phyloP scores from a whole-genome alignment of 2,329 filamentous ascomycete genomes.

The Aaosphaeria pasadenensis region DNA sequence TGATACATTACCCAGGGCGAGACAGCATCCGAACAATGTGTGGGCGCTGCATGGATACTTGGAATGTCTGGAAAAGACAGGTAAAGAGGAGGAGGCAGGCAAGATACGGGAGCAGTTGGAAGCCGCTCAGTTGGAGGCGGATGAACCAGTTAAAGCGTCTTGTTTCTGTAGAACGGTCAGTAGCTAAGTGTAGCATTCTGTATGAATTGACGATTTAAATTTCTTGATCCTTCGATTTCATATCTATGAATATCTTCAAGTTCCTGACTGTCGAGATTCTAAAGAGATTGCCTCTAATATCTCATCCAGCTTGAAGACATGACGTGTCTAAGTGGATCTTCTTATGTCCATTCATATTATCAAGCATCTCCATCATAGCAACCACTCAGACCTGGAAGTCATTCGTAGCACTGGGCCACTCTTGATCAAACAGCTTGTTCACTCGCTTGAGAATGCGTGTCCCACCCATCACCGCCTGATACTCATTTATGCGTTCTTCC shows the following conservation, averaged over 20 bases:
- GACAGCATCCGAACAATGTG: constrained; percentile 69
- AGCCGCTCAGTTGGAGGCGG: constrained; percentile 54
- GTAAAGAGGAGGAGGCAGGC: constrained; percentile 46
- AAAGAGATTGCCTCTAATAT: too few relatives aligned
- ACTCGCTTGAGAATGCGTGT: constrained; percentile 52
- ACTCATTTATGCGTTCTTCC: constrained; percentile 48
- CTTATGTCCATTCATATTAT: too few relatives aligned
- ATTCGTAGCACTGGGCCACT: constrained; percentile 44
- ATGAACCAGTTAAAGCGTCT: constrained; percentile 57
- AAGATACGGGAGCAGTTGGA: constrained; percentile 51
- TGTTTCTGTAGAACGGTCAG: constrained; percentile 51
- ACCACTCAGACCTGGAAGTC: constrained; percentile 12
- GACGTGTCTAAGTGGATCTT: too few relatives aligned
- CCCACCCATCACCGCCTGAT: constrained; percentile 56
- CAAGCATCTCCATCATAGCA: too few relatives aligned
- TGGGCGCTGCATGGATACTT: constrained; percentile 73
- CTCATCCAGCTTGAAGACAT: too few relatives aligned
- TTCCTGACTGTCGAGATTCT: too few relatives aligned
- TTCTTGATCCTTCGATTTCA: too few relatives aligned
- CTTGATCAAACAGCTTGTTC: constrained; percentile 50
- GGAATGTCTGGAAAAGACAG: constrained; percentile 62
- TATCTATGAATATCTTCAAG: too few relatives aligned
- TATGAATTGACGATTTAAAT: too few relatives aligned
- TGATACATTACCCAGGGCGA: constrained; percentile 58
- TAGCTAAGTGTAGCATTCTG: not conserved